Conservation (phyloP, 2,329 filamentous ascomycete genomes). For the Chaetothyriales sp. region DNA sequence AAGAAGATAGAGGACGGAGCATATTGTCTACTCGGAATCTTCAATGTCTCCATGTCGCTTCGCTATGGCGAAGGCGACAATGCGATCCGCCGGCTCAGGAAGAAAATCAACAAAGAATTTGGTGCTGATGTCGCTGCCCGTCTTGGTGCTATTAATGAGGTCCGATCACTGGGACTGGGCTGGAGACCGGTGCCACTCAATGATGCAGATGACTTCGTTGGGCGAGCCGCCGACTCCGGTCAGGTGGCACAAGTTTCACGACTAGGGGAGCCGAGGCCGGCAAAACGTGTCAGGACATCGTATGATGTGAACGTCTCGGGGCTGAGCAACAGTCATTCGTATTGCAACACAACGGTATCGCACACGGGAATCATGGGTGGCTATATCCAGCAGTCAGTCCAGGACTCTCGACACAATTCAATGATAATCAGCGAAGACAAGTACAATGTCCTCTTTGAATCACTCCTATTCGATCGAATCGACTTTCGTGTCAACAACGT, state of each 20-base stretch:
- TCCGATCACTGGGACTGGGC: slow-evolving; percentile 1
- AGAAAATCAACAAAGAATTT: slow-evolving; percentile 11
- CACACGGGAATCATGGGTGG: not conserved
- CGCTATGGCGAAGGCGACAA: slow-evolving; percentile 21
- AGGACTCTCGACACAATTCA: slow-evolving; percentile 1
- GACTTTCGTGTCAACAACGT: slow-evolving; percentile 26
- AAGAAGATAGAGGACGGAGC: slow-evolving; percentile 18
- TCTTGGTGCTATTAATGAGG: slow-evolving; percentile 2
- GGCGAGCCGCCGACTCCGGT: not conserved
- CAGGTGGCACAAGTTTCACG: not conserved
- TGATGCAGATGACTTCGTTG: not conserved
- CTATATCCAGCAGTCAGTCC: not conserved
- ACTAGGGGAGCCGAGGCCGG: slow-evolving; percentile 2
- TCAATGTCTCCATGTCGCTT: slow-evolving; percentile 19
- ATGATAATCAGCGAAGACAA: slow-evolving; percentile 3
- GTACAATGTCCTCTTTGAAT: slow-evolving; percentile 13
- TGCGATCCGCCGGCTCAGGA: slow-evolving; percentile 15
- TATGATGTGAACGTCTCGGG: slow-evolving; percentile 2
- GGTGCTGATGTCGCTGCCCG: slow-evolving; percentile 2
- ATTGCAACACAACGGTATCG: not conserved
- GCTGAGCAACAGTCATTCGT: not conserved
- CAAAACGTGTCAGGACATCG: slow-evolving; percentile 4
- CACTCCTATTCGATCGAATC: slow-evolving; percentile 26
- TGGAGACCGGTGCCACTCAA: not conserved
- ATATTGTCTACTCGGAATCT: slow-evolving; percentile 19